Conservation (phyloP, 805 yeast species). For the Candida bentonensis region DNA sequence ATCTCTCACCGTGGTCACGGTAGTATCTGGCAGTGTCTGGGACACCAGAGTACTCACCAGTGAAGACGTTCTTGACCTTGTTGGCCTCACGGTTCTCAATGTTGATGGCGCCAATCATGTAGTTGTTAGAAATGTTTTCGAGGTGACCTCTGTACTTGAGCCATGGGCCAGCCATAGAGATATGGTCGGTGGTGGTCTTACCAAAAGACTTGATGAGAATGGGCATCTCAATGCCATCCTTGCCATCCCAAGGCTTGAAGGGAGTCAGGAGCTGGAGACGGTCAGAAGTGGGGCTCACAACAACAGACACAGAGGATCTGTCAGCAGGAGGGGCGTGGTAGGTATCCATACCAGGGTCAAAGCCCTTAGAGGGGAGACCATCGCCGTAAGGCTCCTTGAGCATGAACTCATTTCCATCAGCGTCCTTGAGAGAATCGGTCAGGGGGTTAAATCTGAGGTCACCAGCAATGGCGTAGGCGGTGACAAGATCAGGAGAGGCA, state of each 20-base stretch:
- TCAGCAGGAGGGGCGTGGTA: constrained; percentile 95
- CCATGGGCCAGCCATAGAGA: constrained; percentile 99
- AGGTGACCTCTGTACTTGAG: constrained; percentile 99
- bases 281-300: constrained; percentile 79
- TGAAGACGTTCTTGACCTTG: constrained; percentile 76
- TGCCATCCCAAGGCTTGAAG: constrained; percentile 92
- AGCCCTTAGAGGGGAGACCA: constrained; percentile 81
- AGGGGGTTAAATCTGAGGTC: constrained; percentile 93
- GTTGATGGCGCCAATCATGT: constrained; percentile 98
- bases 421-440: constrained; percentile 76
- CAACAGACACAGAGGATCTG: constrained; percentile 60
- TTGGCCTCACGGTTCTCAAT: constrained; percentile 93
- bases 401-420: constrained; percentile 82
- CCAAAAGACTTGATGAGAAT: constrained; percentile 92
- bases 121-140: constrained; percentile 96
- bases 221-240: constrained; percentile 80
- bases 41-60: constrained; percentile 86
- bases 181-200: constrained; percentile 98
- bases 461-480: constrained; percentile 93
- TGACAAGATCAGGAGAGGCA: constrained; percentile 92
- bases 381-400: constrained; percentile 79
- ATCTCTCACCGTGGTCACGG: constrained; percentile 82
- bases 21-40: constrained; percentile 93
- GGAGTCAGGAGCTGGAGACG: constrained; percentile 92
- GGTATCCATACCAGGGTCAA: constrained; percentile 86